Evolutionary conservation across 257 asterid species (phyloP).

Genomic region (Buddleja alternifolia): DNA sequence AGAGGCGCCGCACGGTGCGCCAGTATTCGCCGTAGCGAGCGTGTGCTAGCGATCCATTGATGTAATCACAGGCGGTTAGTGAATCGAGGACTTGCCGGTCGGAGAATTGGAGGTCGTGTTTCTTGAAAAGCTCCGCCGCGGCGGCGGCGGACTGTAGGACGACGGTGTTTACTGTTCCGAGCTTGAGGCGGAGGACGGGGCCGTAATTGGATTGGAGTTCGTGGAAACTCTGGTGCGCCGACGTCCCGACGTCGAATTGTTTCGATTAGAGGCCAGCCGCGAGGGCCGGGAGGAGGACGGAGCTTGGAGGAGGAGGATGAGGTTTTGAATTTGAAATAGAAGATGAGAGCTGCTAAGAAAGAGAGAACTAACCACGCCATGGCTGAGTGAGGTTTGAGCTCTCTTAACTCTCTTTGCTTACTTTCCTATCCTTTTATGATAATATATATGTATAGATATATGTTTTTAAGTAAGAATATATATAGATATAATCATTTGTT

Average conservation of each 20-base stretch:
- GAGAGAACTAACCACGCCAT: conserved; percentile 28
- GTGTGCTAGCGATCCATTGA: conserved; percentile 30
- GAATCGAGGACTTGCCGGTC: conserved; percentile 33
- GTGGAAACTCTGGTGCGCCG: no score
- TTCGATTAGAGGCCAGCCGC: conserved; percentile 47
- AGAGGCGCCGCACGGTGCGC: conserved; percentile 39
- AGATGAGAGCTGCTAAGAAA: background rate
- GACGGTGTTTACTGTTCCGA: conserved; percentile 38
- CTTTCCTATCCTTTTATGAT: no score
- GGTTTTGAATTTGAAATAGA: conserved; percentile 9
- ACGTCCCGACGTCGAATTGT: conserved; percentile 36
- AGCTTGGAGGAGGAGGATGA: conserved; percentile 4
- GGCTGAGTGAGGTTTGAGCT: conserved; percentile 9
- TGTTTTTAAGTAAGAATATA: no score
- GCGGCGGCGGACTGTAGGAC: conserved; percentile 37
- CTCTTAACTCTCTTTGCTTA: background rate
- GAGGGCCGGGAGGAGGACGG: conserved; percentile 51
- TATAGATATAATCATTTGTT: no score
- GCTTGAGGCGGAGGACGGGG: conserved; percentile 41
- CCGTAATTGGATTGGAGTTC: conserved; percentile 36
- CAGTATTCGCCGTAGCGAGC: conserved; percentile 44
- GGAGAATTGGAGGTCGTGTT: conserved; percentile 38
- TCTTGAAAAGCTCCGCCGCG: conserved; percentile 51
- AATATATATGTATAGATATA: no score
- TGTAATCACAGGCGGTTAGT: conserved; percentile 35